These are phyloP conservation scores for Torulaspora globosa DNA, from an alignment of 1,139 yeast genomes.

Conservation along the genomic window DNA sequence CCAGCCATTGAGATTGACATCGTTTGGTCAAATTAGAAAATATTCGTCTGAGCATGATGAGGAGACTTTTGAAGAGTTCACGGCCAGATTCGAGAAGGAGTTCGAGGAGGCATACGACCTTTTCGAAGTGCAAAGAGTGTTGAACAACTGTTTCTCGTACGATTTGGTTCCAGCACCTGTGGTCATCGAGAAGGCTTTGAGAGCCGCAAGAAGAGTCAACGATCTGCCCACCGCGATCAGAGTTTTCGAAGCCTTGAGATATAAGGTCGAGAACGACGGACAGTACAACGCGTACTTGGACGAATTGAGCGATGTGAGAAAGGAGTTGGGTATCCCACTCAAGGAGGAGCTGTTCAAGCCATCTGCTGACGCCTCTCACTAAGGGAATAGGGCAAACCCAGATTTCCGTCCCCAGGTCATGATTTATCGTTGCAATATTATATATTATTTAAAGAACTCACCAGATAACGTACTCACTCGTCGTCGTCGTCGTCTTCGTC, in stretches of 20 bases:
- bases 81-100: conserved; percentile 90
- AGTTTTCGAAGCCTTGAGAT: conserved; percentile 89
- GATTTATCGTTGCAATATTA: conserved; percentile 7
- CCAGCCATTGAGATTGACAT: conserved; percentile 9
- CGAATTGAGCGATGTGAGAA: conserved; percentile 86
- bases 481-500: conserved; percentile 21
- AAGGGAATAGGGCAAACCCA: not conserved
- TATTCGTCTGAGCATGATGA: conserved; percentile 65
- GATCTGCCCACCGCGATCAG: conserved; percentile 98
- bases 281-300: conserved; percentile 95
- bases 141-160: conserved; percentile 96
- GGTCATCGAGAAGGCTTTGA: conserved; percentile 90
- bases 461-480: conserved; percentile 3
- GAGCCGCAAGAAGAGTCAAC: conserved; percentile 98
- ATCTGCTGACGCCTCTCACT: conserved; percentile 12
- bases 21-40: conserved; percentile 45
- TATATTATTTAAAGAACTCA: conserved; percentile 8
- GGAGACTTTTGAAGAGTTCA: conserved; percentile 93
- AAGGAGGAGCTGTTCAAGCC: conserved; percentile 75
- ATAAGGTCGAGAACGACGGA: conserved; percentile 89
- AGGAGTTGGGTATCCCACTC: conserved; percentile 89
- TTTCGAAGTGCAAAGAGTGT: conserved; percentile 90
- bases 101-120: conserved; percentile 97
- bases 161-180: conserved; percentile 98
- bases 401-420: conserved; percentile 5